Evolutionary conservation across 1,139 yeast species (phyloP), one percentile per base, ranked within the genome.

Genomic region (Yamadazyma songkhlaensis): DNA sequence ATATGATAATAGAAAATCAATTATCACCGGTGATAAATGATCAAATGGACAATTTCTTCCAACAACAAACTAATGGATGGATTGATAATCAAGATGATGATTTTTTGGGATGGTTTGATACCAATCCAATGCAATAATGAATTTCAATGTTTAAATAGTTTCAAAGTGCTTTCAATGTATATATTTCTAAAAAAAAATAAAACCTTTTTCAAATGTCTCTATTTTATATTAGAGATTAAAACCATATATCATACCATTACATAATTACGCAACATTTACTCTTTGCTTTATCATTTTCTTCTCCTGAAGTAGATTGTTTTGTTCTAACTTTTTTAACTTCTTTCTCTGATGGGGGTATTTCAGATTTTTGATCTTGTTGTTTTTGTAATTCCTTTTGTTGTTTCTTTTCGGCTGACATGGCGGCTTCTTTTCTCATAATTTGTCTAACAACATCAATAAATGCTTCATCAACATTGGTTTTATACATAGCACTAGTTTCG

Each of bases 51-150:
- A 66, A 63, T 23, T 75, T 82, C 59, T 74, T 85, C 69, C 87
- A 82, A 55, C 89, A 84, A 60, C 96, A 87, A 52, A 83, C 89
- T 15, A 78, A 81, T 35, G 90, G 88, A 24, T 87, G 96, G 96
- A 53, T 69, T 31, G 67, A 67, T 49, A 87, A 85, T 49, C 47
- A 46, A 35, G 75, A 70, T 40, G 97, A 89, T 55, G 97, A 89
- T 55, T 84, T 90, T 55, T 67, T 90, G 36, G 97, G 97, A n/a
- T 90, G 96, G 96, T 84, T 89, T 67, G 96, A 89, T 55, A 80
- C 65, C 71, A 70, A 66, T 46, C 60, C 68, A 61, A 14, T 29
- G n/a, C 24, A 17, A 29, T 15, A 15, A 15, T 29, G 13, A 27
- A 27, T 12, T 11, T 11, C 4, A 17, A 17, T 17, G 20, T 17